These are phyloP conservation scores for Taiwanofungus camphoratus DNA, from an alignment of 1,284 basidiomycete genomes.

Conservation along the genomic window DNA sequence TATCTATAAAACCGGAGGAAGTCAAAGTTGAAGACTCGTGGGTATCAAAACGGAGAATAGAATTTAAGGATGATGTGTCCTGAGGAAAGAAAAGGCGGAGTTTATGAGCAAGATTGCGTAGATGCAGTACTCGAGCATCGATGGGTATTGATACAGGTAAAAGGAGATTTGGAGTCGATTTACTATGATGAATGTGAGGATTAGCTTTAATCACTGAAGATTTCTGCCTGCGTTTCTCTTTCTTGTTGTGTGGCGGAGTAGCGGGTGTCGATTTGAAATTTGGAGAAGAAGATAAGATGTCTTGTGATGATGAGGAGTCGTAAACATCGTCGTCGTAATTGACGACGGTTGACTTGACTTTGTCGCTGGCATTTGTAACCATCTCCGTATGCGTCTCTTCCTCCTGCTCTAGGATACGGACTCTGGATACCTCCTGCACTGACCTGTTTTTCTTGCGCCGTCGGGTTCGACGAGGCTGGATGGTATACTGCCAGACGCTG, in stretches of 20 bases:
- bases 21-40: constrained; percentile 28
- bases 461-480: constrained; percentile 42
- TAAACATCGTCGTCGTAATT: constrained; percentile 23
- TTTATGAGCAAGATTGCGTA: constrained; percentile 50
- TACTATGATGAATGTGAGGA: constrained; percentile 34
- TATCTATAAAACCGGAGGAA: constrained; percentile 38
- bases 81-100: constrained; percentile 52
- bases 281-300: constrained; percentile 30
- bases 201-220: constrained; percentile 10
- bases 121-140: constrained; percentile 44
- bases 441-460: constrained; percentile 39
- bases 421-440: constrained; percentile 18
- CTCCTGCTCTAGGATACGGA: constrained; percentile 18
- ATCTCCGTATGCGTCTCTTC: constrained; percentile 14
- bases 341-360: constrained; percentile 17
- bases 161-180: constrained; percentile 37
- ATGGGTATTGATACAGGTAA: constrained; percentile 35
- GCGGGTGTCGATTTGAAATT: constrained; percentile 35
- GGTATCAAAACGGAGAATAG: constrained; percentile 38
- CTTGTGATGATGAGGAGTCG: constrained; percentile 32
- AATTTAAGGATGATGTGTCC: constrained; percentile 41
- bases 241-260: constrained; percentile 26
- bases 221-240: constrained; percentile 21
- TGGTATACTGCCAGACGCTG: constrained; percentile 28
- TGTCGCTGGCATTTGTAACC: constrained; percentile 11